These are phyloP conservation scores for Xylaria venustula DNA, from an alignment of 495 filamentous ascomycete species.

Conservation along the genomic window DNA sequence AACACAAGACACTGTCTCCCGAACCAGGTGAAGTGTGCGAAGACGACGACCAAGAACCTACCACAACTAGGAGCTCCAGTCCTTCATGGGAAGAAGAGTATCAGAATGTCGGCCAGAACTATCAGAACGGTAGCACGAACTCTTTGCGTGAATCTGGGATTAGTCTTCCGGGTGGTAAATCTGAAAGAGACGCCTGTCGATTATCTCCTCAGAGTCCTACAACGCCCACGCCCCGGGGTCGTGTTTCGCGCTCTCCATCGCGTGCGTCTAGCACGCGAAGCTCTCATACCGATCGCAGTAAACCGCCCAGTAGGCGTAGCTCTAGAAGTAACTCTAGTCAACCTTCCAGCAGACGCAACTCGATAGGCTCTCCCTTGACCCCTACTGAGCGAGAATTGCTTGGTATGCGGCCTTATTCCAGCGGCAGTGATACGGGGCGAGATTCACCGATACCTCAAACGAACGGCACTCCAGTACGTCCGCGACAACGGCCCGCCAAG, in stretches of 20 bases:
- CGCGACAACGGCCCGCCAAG: constrained; percentile 35
- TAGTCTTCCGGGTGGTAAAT: not conserved
- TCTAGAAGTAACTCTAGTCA: constrained; percentile 10
- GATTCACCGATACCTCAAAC: constrained; percentile 20
- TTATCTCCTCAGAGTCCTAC: not conserved
- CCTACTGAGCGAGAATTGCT: constrained; percentile 24
- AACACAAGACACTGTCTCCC: constrained; percentile 16
- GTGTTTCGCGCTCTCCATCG: not conserved
- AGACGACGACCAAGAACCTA: constrained; percentile 12
- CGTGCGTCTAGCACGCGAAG: not conserved
- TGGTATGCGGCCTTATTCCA: constrained; percentile 14
- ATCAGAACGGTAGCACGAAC: not conserved
- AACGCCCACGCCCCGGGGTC: not conserved
- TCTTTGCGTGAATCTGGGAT: not conserved
- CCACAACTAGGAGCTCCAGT: constrained; percentile 11
- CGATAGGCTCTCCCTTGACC: constrained; percentile 19
- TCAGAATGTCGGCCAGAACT: not conserved
- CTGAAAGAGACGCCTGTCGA: not conserved
- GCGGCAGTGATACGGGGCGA: constrained; percentile 14
- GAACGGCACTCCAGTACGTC: constrained; percentile 18
- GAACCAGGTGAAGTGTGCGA: constrained; percentile 32
- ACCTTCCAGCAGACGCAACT: constrained; percentile 17
- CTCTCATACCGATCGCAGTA: not conserved
- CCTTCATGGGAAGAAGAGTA: not conserved
- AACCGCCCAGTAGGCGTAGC: not conserved